These are phyloP conservation scores for Pseudomonodictys pantanalensis DNA, from an alignment of 495 filamentous ascomycete species.

Conservation along the genomic window DNA sequence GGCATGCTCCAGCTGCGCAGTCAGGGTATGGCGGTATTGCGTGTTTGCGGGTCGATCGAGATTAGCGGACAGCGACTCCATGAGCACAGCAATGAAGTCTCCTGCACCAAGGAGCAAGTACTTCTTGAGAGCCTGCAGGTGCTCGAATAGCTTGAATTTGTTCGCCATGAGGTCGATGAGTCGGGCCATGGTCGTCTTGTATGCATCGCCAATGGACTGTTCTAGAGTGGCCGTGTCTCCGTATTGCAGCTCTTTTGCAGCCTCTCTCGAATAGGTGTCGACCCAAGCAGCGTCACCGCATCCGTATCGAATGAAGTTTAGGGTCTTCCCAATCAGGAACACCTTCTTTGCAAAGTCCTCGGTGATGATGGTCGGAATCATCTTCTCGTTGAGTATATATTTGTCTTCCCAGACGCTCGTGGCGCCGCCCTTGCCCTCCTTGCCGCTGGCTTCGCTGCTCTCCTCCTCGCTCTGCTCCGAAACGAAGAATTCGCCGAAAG, in stretches of 20 bases:
- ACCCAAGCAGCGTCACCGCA: slow-evolving; percentile 96
- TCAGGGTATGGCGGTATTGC: slow-evolving; percentile 92
- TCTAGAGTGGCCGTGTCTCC: slow-evolving; percentile 91
- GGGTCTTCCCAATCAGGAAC: slow-evolving; percentile 92
- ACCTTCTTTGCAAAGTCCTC: slow-evolving; percentile 91
- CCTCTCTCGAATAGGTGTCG: slow-evolving; percentile 88
- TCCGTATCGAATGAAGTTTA: slow-evolving; percentile 96
- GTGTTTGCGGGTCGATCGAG: slow-evolving; percentile 93
- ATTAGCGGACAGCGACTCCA: slow-evolving; percentile 91
- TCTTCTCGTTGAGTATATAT: slow-evolving; percentile 77
- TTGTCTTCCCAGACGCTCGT: slow-evolving; percentile 98
- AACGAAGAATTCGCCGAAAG: slow-evolving; percentile 94
- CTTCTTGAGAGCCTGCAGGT: slow-evolving; percentile 86
- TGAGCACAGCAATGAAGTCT: slow-evolving; percentile 95
- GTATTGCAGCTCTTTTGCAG: slow-evolving; percentile 88
- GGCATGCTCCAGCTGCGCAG: slow-evolving; percentile 94
- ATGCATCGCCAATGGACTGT: slow-evolving; percentile 91
- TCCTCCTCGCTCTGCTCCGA: slow-evolving; percentile 65
- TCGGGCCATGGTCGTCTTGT: slow-evolving; percentile 94
- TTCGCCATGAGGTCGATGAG: slow-evolving; percentile 90
- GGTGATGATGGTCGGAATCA: slow-evolving; percentile 91
- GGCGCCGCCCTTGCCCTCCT: slow-evolving; percentile 51
- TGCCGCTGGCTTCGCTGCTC: slow-evolving; percentile 43
- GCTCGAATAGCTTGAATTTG: slow-evolving; percentile 91
- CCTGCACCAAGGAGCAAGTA: slow-evolving; percentile 94